Percentiles rank a stretch among this genome's conserved stretches.
phyloP scores from a whole-genome alignment of 129 eudicot genomes.

The Erigeron canadensis region DNA sequence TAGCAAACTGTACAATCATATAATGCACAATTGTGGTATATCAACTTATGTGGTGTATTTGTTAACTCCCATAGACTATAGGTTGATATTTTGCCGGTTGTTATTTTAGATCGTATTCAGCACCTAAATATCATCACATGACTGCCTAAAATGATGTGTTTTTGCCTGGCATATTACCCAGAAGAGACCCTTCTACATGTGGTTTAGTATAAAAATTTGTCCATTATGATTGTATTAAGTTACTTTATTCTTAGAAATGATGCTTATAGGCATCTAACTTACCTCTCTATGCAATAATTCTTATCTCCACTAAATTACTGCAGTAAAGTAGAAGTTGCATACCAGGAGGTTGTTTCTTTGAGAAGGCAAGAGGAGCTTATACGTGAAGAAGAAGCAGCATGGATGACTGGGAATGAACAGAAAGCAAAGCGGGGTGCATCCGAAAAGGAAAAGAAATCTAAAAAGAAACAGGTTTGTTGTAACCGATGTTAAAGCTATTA shows the following conservation, averaged over 20 bases:
- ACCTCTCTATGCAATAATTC: background rate
- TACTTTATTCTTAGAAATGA: background rate
- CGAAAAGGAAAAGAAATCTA: slow-evolving; percentile 79
- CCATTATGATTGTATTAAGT: background rate
- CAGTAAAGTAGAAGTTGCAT: slow-evolving; percentile 80
- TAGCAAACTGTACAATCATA: too few species aligned
- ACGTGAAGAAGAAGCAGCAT: slow-evolving; percentile 83
- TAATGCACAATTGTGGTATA: too few species aligned
- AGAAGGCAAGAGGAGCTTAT: slow-evolving; percentile 89
- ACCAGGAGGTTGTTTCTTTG: slow-evolving; percentile 83
- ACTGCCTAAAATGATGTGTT: background rate
- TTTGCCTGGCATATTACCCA: background rate
- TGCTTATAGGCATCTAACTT: background rate
- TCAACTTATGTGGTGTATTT: too few species aligned
- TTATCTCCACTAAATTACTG: slow-evolving; percentile 13
- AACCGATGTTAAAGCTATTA: too few species aligned
- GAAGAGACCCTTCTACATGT: background rate
- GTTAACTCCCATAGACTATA: background rate
- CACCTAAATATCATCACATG: background rate
- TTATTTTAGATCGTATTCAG: background rate
- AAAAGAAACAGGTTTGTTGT: slow-evolving; percentile 82
- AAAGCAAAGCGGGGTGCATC: slow-evolving; percentile 57
- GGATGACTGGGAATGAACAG: slow-evolving; percentile 71
- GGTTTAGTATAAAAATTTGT: background rate
- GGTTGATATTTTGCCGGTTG: background rate